A percentile compares a stretch with the other conserved stretches of the same genome.
These are phyloP conservation scores for Closterium sp. DNA, from an alignment of 139 green algal genomes.

Conservation along the genomic window DNA sequence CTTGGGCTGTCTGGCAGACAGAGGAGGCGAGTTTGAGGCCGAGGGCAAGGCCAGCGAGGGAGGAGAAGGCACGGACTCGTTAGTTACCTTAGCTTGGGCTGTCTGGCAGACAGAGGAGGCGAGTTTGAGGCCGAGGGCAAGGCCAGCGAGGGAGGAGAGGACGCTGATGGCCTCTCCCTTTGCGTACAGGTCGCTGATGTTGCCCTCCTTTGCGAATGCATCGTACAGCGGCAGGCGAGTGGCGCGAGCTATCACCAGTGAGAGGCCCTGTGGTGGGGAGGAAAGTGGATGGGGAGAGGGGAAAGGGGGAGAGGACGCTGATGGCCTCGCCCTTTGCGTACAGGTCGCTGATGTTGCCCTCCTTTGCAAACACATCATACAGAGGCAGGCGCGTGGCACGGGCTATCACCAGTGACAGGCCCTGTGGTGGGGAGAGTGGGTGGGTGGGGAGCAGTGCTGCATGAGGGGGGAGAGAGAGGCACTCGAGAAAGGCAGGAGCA, in stretches of 20 bases:
- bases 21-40: constrained; percentile 32
- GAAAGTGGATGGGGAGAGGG: neutral
- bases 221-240: constrained; percentile 42
- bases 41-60: constrained; percentile 19
- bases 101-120: constrained; percentile 31
- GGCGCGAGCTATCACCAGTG: constrained; percentile 22
- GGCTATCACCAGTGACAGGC: neutral
- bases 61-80: neutral
- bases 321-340: constrained; percentile 32
- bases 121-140: constrained; percentile 36
- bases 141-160: constrained; percentile 35
- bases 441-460: neutral
- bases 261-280: constrained; percentile 1
- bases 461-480: too few species aligned
- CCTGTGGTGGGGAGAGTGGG: neutral
- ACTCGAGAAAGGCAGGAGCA: too few species aligned
- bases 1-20: constrained; percentile 13
- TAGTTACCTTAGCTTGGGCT: constrained; percentile 30
- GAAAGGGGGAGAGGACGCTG: neutral
- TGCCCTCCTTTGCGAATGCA: constrained; percentile 36
- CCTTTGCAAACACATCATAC: constrained; percentile 32
- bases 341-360: constrained; percentile 37
- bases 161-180: constrained; percentile 49
- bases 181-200: constrained; percentile 38
- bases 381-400: constrained; percentile 32